Evolutionary conservation across 2,329 filamentous ascomycete species (phyloP).

Genomic region (Magnaporthales sp.): DNA sequence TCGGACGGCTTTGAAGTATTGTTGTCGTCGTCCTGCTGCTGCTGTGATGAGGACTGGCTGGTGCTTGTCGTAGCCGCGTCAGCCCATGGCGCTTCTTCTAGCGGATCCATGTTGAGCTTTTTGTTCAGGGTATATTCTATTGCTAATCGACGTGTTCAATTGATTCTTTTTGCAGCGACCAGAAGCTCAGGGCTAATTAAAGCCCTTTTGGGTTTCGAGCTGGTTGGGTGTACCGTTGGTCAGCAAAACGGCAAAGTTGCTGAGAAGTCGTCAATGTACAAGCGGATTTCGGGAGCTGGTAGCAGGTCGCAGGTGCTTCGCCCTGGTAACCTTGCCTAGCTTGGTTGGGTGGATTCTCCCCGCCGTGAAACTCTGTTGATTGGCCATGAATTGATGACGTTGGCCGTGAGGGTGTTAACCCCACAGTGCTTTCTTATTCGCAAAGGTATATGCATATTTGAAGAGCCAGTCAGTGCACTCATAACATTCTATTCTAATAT

Average conservation of each 20-base stretch:
- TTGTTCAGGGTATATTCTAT: not conserved
- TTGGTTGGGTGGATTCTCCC: not conserved
- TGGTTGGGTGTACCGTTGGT: not conserved
- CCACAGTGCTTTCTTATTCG: not conserved
- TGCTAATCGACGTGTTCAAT: not conserved
- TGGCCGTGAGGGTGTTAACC: not conserved
- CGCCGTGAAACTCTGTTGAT: not conserved
- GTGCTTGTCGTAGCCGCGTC: conserved; percentile 25
- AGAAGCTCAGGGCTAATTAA: not conserved
- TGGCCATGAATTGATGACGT: not conserved
- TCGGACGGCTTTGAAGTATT: conserved; percentile 8
- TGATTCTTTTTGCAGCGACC: not conserved
- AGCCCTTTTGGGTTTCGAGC: not conserved
- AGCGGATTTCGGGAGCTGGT: not conserved
- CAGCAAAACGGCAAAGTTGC: not conserved
- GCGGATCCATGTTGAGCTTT: conserved; percentile 30
- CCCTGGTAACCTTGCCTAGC: not conserved
- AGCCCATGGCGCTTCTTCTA: conserved; percentile 46
- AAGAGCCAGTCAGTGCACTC: not conserved
- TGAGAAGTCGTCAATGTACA: not conserved
- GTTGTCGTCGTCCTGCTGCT: not conserved
- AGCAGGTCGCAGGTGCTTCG: not conserved
- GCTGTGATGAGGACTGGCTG: conserved; percentile 15
- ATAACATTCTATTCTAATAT: no score
- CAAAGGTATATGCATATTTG: not conserved